Conservation (phyloP, 345 rosid species). For the Draba incana region DNA sequence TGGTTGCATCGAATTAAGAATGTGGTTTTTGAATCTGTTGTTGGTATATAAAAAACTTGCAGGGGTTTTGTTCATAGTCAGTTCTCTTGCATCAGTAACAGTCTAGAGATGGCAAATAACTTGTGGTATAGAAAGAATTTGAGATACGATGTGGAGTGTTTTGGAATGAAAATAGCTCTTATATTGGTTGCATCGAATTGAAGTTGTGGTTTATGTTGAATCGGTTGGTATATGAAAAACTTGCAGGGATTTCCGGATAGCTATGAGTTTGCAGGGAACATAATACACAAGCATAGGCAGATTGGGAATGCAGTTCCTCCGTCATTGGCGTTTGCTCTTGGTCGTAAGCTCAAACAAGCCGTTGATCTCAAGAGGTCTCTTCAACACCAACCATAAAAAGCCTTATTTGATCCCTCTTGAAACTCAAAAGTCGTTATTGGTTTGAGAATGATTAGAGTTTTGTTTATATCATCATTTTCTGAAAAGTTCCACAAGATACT, state of each 20-base stretch:
- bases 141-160: neutral
- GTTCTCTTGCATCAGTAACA: neutral
- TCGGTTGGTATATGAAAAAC: neutral
- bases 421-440: no score
- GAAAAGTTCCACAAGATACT: no score
- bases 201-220: neutral
- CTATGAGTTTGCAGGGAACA: conserved; percentile 64
- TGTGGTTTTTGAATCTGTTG: neutral
- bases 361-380: conserved; percentile 40
- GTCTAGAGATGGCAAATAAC: conserved; percentile 2
- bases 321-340: conserved; percentile 78
- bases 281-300: conserved; percentile 72
- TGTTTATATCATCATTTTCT: no score
- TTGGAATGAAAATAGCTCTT: neutral
- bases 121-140: neutral
- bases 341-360: conserved; percentile 85
- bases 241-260: conserved; percentile 87
- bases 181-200: neutral
- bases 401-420: no score
- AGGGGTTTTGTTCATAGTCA: conserved; percentile 59
- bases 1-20: neutral
- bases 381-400: neutral
- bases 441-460: no score
- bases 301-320: conserved; percentile 98
- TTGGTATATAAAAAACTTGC: conserved; percentile 21